Percentiles rank a stretch among this genome's conserved stretches.
Conservation (phyloP, 352 stramenopile species). For the Thalassiosira livingstoniorum region DNA sequence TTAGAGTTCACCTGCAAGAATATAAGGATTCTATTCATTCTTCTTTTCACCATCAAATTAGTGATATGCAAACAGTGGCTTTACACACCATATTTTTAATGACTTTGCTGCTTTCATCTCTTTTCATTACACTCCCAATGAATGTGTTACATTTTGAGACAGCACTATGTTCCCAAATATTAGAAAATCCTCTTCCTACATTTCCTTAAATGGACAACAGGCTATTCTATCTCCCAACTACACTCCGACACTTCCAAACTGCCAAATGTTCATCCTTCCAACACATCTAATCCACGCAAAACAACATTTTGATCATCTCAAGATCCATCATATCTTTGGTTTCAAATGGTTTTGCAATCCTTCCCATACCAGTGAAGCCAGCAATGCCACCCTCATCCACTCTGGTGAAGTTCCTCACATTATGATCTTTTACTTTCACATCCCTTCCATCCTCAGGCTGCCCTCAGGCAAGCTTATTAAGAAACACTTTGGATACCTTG, state of each 20-base stretch:
- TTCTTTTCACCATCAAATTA: no score
- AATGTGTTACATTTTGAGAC: not conserved
- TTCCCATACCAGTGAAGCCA: not conserved
- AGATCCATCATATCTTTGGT: not conserved
- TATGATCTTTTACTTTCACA: slow-evolving; percentile 20
- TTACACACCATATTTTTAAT: no score
- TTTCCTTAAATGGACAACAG: slow-evolving; percentile 26
- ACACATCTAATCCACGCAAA: not conserved
- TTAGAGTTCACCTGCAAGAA: no score
- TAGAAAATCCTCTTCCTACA: not conserved
- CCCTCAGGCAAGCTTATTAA: slow-evolving; percentile 6
- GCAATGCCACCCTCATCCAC: not conserved
- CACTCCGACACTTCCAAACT: not conserved
- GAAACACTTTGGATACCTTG: slow-evolving; percentile 10
- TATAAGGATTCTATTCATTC: no score
- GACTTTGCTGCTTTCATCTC: no score
- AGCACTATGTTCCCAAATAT: not conserved
- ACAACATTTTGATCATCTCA: not conserved
- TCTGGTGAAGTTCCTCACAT: not conserved
- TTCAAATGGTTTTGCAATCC: not conserved
- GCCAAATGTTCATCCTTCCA: not conserved
- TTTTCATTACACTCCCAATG: not conserved
- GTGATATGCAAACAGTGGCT: no score
- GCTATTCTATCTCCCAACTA: slow-evolving; percentile 1
- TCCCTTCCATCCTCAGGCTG: no score